A percentile compares a stretch with the other conserved stretches of the same genome.
Evolutionary conservation across 2,329 filamentous ascomycete genomes (phyloP).

Genomic region (Phialemoniopsis sp.): DNA sequence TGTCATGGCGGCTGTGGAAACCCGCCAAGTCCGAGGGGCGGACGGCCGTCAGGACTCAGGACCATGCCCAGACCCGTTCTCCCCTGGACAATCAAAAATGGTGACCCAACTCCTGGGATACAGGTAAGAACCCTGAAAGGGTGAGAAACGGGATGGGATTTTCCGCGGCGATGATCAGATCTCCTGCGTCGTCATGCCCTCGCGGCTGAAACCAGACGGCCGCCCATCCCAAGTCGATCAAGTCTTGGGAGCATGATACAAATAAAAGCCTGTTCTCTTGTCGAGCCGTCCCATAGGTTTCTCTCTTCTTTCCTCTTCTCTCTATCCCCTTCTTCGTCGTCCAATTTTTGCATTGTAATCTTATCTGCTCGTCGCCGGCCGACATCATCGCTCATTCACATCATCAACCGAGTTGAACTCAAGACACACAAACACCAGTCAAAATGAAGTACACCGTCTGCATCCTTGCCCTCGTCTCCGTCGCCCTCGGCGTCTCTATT

Average conservation of each 20-base stretch:
- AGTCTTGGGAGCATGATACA: slow-evolving; percentile 7
- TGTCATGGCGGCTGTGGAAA: too few species aligned
- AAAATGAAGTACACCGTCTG: slow-evolving; percentile 51
- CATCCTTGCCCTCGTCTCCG: slow-evolving; percentile 40
- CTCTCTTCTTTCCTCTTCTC: slow-evolving; percentile 8
- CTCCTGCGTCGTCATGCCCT: neutral
- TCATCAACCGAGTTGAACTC: slow-evolving; percentile 1
- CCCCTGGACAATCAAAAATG: too few species aligned
- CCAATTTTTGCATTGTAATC: slow-evolving; percentile 21
- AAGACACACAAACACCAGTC: slow-evolving; percentile 20
- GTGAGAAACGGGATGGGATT: neutral
- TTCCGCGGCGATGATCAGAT: neutral
- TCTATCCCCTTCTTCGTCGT: slow-evolving; percentile 13
- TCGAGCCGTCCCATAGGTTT: slow-evolving; percentile 9
- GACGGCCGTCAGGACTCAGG: too few species aligned
- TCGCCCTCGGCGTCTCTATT: slow-evolving; percentile 35
- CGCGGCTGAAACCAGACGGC: slow-evolving; percentile 8
- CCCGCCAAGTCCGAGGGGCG: too few species aligned
- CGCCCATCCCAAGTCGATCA: slow-evolving; percentile 6
- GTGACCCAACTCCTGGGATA: too few species aligned
- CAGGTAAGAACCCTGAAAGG: neutral
- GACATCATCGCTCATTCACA: slow-evolving; percentile 29
- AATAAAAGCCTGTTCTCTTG: slow-evolving; percentile 5
- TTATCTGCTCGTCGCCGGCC: slow-evolving; percentile 46
- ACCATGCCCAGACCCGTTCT: too few species aligned